A percentile compares a stretch with the other conserved stretches of the same genome.
phyloP scores from a whole-genome alignment of 2,329 filamentous ascomycete genomes.

The Claviceps arundinis region DNA sequence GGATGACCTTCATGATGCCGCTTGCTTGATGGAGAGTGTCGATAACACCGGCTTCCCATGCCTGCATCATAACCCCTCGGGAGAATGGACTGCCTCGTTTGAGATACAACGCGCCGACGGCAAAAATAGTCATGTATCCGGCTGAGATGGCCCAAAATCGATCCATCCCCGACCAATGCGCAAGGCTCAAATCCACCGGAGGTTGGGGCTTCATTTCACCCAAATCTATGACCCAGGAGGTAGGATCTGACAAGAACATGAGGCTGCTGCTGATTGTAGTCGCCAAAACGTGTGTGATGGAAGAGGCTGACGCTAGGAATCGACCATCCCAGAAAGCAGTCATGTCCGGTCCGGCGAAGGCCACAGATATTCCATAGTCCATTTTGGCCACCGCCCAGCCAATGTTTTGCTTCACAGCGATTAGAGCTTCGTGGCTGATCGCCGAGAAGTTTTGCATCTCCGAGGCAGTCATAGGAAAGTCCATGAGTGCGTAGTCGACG shows the following conservation, averaged over 20 bases:
- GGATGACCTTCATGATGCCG: conserved; percentile 91
- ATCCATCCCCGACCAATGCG: conserved; percentile 54
- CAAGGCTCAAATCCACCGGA: conserved; percentile 42
- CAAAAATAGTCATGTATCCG: conserved; percentile 67
- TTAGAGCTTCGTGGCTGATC: conserved; percentile 57
- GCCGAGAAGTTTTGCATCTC: conserved; percentile 69
- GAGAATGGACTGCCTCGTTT: conserved; percentile 59
- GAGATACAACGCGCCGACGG: conserved; percentile 67
- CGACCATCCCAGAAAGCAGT: conserved; percentile 5
- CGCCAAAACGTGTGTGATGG: conserved; percentile 5
- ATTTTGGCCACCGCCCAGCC: conserved; percentile 25
- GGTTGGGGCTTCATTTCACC: conserved; percentile 26
- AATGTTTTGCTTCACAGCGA: conserved; percentile 43
- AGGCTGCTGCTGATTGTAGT: conserved; percentile 10
- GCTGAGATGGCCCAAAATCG: conserved; percentile 59
- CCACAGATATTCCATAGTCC: conserved; percentile 23
- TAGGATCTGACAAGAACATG: conserved; percentile 29
- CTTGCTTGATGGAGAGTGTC: conserved; percentile 85
- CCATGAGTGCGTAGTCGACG: conserved; percentile 33
- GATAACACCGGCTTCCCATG: conserved; percentile 64
- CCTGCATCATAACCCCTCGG: conserved; percentile 37
- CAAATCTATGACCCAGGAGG: conserved; percentile 46
- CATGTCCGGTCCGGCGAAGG: conserved; percentile 33
- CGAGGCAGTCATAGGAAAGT: conserved; percentile 38
- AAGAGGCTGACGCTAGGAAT: conserved; percentile 5